phyloP scores from a whole-genome alignment of 1,139 yeast genomes.

The Lodderomyces metapsilosis region DNA sequence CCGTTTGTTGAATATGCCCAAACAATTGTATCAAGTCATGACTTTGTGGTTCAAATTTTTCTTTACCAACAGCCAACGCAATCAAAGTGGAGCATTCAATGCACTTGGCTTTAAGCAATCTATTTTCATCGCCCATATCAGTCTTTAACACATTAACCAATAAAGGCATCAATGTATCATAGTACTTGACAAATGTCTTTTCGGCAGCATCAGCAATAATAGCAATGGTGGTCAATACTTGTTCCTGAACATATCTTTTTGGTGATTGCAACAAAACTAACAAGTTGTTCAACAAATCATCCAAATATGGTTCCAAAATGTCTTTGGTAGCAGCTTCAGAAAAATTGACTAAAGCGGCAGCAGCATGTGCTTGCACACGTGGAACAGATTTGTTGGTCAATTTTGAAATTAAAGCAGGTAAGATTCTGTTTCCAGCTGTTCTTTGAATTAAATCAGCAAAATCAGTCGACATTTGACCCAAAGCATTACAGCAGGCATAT shows the following conservation, averaged over 20 bases:
- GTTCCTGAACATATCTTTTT: slow-evolving; percentile 93
- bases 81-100: slow-evolving; percentile 93
- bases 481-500: slow-evolving; percentile 93
- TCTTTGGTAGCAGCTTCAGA: slow-evolving; percentile 90
- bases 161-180: slow-evolving; percentile 92
- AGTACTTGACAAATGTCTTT: slow-evolving; percentile 81
- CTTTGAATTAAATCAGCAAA: slow-evolving; percentile 87
- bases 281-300: slow-evolving; percentile 69
- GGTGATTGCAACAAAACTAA: slow-evolving; percentile 78
- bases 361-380: slow-evolving; percentile 96
- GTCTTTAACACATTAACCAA: slow-evolving; percentile 75
- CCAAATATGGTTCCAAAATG: slow-evolving; percentile 85
- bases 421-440: slow-evolving; percentile 70
- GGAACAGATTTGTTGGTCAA: slow-evolving; percentile 71
- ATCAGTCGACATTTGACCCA: slow-evolving; percentile 98
- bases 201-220: slow-evolving; percentile 99
- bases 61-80: slow-evolving; percentile 96
- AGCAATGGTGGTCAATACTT: slow-evolving; percentile 93
- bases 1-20: slow-evolving; percentile 66
- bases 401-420: slow-evolving; percentile 87
- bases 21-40: slow-evolving; percentile 72
- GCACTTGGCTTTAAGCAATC: slow-evolving; percentile 85
- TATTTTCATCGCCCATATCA: slow-evolving; percentile 77
- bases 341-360: slow-evolving; percentile 95
- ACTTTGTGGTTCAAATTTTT: slow-evolving; percentile 76